Base-by-base conservation (phyloP, 2,329 filamentous ascomycete genomes). In the Aspergillus transmontanensis region DNA sequence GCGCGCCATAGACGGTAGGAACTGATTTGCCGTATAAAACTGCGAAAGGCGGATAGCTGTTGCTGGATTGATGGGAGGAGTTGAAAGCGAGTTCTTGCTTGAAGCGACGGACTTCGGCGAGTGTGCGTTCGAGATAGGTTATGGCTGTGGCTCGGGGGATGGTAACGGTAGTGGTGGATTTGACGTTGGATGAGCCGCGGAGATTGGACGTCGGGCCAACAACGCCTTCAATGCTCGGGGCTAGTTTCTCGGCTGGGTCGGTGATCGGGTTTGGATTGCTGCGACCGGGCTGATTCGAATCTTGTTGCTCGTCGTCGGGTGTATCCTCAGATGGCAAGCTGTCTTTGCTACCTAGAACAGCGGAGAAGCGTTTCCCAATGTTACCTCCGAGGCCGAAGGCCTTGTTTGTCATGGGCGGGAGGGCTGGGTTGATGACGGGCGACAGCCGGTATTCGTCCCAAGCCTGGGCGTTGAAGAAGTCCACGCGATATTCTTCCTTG, bases 21-120 rank as follows among this genome's bases (percentile, higher is more conserved):
- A 90, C 91, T 28, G 88, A 88, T 76, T 96, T 97, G 61, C 92
- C 91, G 78, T 96, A 97, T 10, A 98, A 86, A 54, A 96, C 85
- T 0, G 91, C 89, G 14, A 92, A 82, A 0, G 94, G 94, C 2
- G 94, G 94, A 72, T 97, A 97, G 0, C 77, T 74, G 73, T 97
- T 96, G n/a, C 82, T 74, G 0, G 79, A 77, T 19, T 88, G 85
- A 69, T 90, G 88, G 1, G 76, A 68, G 0, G 88, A 81, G 1
- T 82, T 81, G 77, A 91, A 89, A 1, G 84, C 82, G 1, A 94
- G 85, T 70, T 94, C 90, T 64, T 86, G 78, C 65, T 95, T 94
- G 84, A 97, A 98, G 10, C 80, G 81, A 65, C 89, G 89, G 7
- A 88, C 89, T 32, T 90, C 87, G 19, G 86, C 81, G 0, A 98